Conservation (phyloP, 768 basidiomycete genomes). For the Tylopilus subfusipes region DNA sequence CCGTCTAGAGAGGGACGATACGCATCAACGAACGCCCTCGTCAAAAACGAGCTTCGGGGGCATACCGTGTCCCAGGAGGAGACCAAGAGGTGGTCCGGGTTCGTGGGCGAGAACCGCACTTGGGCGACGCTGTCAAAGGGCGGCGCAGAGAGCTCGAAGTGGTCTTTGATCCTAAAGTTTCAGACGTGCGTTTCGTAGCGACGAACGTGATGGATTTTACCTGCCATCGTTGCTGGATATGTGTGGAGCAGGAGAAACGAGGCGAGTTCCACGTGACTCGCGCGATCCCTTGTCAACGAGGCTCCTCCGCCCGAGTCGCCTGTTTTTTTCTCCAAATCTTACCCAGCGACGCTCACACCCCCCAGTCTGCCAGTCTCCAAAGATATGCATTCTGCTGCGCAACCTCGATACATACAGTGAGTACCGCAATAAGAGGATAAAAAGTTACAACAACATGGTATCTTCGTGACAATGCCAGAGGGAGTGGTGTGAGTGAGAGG, state of each 20-base stretch:
- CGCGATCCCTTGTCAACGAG: not conserved
- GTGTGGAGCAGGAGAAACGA: not conserved
- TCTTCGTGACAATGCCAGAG: conserved; percentile 32
- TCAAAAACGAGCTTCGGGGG: conserved; percentile 1
- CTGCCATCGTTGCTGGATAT: conserved; percentile 23
- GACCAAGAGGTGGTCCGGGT: conserved; percentile 76
- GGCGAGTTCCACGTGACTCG: conserved; percentile 5
- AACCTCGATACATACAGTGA: conserved; percentile 27
- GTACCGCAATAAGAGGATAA: conserved; percentile 27
- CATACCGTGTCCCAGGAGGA: conserved; percentile 85
- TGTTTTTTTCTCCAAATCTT: too few relatives aligned
- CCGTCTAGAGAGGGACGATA: conserved; percentile 43
- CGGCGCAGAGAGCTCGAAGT: conserved; percentile 54
- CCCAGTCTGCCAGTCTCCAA: conserved; percentile 22
- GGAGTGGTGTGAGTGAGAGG: conserved; percentile 12
- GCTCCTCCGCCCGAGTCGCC: too few relatives aligned
- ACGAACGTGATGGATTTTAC: not conserved
- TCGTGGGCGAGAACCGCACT: conserved; percentile 74
- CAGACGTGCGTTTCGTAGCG: not conserved
- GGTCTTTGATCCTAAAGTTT: conserved; percentile 24
- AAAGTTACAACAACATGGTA: conserved; percentile 35
- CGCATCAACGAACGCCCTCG: conserved; percentile 22
- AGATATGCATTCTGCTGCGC: conserved; percentile 37
- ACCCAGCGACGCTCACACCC: not conserved
- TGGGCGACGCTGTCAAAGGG: conserved; percentile 86